Conservation (phyloP, 1,139 yeast genomes). For the Lodderomyces margitis region DNA sequence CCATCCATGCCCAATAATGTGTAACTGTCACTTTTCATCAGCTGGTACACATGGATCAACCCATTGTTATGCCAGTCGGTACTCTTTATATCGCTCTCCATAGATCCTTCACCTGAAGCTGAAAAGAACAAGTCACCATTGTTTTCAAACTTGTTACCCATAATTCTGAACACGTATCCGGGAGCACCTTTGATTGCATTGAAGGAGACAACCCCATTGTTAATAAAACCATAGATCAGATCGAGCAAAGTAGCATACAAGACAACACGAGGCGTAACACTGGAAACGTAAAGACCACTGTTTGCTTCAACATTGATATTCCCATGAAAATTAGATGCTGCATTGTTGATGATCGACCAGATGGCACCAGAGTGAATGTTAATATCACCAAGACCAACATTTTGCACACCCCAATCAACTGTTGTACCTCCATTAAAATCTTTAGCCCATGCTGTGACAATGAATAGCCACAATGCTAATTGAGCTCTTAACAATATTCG, state of each 20-base stretch:
- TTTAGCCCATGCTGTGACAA: background rate
- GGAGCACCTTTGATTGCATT: conserved; percentile 19
- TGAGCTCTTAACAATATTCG: background rate
- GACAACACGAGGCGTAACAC: conserved; percentile 8
- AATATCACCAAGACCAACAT: conserved; percentile 22
- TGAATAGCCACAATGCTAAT: background rate
- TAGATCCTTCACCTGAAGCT: conserved; percentile 21
- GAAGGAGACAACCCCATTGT: conserved; percentile 25
- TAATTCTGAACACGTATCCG: conserved; percentile 21
- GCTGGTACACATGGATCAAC: conserved; percentile 23
- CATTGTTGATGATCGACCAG: conserved; percentile 34
- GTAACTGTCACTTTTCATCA: conserved; percentile 19
- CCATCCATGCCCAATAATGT: conserved; percentile 21
- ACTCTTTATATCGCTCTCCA: conserved; percentile 21
- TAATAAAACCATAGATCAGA: conserved; percentile 16
- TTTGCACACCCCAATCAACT: conserved; percentile 19
- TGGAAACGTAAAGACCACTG: conserved; percentile 23
- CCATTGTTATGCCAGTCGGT: conserved; percentile 28
- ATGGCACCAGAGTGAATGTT: conserved; percentile 26
- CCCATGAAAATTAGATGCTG: conserved; percentile 24
- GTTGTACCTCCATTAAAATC: background rate
- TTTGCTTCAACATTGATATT: conserved; percentile 18
- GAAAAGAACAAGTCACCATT: conserved; percentile 30
- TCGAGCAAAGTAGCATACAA: conserved; percentile 15
- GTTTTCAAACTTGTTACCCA: conserved; percentile 22